Evolutionary conservation across 495 filamentous ascomycete species (phyloP).

Genomic region (Lasiosphaeria hispida): DNA sequence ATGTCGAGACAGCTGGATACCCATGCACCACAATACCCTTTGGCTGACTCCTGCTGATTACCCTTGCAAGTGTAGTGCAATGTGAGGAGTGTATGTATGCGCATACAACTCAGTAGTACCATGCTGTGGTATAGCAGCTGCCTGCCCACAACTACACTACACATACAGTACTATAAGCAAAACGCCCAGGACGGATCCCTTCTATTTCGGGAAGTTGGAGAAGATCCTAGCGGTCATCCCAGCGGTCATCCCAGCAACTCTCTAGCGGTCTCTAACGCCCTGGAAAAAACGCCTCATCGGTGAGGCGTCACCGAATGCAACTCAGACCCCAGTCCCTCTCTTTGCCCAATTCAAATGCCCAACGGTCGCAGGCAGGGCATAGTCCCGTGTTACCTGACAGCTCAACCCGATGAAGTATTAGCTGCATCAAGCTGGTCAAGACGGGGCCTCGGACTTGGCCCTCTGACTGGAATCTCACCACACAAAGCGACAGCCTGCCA

Average conservation of each 20-base stretch:
- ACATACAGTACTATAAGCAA: background rate
- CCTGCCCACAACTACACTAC: background rate
- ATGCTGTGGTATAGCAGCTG: background rate
- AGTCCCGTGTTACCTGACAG: slow-evolving; percentile 20
- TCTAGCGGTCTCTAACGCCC: background rate
- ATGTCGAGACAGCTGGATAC: no score
- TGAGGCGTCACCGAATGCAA: slow-evolving; percentile 15
- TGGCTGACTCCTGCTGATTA: no score
- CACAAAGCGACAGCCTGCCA: no score
- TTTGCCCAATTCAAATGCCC: slow-evolving; percentile 7
- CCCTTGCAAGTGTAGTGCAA: no score
- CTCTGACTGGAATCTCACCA: background rate
- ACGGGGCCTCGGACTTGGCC: no score
- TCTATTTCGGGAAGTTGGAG: background rate
- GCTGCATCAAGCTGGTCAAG: background rate
- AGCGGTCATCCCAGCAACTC: background rate
- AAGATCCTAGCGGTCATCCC: no score
- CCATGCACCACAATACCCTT: no score
- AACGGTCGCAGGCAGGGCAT: slow-evolving; percentile 2
- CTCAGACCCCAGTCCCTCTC: background rate
- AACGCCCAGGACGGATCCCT: background rate
- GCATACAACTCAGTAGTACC: no score
- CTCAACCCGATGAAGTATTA: background rate
- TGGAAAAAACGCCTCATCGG: background rate
- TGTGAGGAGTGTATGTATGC: no score